A percentile compares a stretch with the other conserved stretches of the same genome.
Conservation (phyloP, 2,329 filamentous ascomycete genomes). For the Emericellopsis atlantica region DNA sequence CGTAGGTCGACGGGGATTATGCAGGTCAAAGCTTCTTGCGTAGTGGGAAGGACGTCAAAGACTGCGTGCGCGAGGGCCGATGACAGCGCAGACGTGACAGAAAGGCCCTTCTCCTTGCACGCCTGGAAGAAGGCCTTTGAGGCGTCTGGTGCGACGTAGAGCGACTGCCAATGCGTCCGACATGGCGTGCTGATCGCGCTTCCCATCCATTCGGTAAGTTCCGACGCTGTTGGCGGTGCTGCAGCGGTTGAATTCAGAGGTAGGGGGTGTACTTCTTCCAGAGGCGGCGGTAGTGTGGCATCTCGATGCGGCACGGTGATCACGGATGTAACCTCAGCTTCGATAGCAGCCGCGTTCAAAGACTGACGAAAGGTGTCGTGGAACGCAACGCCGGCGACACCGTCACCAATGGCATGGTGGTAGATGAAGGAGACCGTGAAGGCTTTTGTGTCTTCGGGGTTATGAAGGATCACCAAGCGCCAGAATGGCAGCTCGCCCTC, state of each 20-base stretch:
- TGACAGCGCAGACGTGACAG: conserved; percentile 5
- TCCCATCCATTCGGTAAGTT: conserved; percentile 23
- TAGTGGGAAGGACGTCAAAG: conserved; percentile 5
- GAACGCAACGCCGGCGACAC: conserved; percentile 28
- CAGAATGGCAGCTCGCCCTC: conserved; percentile 24
- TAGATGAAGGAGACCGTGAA: conserved; percentile 31
- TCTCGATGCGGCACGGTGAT: not conserved
- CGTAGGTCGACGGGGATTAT: conserved; percentile 8
- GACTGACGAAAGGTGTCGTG: conserved; percentile 25
- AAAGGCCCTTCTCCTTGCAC: conserved; percentile 4
- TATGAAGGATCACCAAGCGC: conserved; percentile 25
- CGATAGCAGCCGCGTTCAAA: conserved; percentile 11
- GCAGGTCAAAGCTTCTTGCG: conserved; percentile 6
- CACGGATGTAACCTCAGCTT: not conserved
- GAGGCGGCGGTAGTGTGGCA: conserved; percentile 20
- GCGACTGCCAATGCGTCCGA: conserved; percentile 5
- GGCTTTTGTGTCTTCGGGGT: conserved; percentile 7
- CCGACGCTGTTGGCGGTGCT: conserved; percentile 15
- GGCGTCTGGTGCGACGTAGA: conserved; percentile 3
- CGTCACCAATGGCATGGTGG: conserved; percentile 34
- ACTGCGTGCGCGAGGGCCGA: conserved; percentile 5
- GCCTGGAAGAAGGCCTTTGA: conserved; percentile 4
- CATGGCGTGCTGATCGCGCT: conserved; percentile 15
- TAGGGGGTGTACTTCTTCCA: conserved; percentile 26
- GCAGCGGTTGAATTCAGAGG: conserved; percentile 15